Evolutionary conservation across 23 red algal genomes (phyloP).

Genomic region (Gracilaria vermiculophylla): DNA sequence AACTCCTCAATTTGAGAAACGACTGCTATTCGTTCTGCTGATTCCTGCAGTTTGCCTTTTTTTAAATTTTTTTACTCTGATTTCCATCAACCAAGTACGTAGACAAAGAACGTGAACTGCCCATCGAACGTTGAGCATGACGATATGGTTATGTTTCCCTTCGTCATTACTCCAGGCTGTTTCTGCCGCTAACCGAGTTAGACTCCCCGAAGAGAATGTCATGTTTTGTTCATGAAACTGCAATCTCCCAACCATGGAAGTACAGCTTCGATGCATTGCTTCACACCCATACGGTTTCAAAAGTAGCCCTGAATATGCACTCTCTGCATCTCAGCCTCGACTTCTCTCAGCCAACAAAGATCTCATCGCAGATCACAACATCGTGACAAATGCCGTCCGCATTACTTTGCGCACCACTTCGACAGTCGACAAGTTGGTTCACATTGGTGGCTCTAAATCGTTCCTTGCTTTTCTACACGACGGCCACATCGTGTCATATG

Average conservation of each 20-base stretch:
- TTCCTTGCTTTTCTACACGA: slow-evolving; percentile 58
- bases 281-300: slow-evolving; percentile 21
- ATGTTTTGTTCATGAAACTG: not conserved
- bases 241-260: not conserved
- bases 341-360: slow-evolving; percentile 34
- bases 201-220: too few relatives aligned
- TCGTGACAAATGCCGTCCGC: slow-evolving; percentile 43
- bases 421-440: slow-evolving; percentile 28
- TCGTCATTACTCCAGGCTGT: too few relatives aligned
- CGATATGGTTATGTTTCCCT: too few relatives aligned
- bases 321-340: slow-evolving; percentile 19
- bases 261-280: slow-evolving; percentile 17
- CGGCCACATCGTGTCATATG: slow-evolving; percentile 28
- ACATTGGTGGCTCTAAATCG: slow-evolving; percentile 22
- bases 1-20: too few relatives aligned
- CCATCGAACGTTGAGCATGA: too few relatives aligned
- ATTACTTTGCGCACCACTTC: slow-evolving; percentile 31
- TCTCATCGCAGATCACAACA: slow-evolving; percentile 50
- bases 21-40: too few relatives aligned
- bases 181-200: too few relatives aligned
- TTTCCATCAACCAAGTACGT: too few relatives aligned
- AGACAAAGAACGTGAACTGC: too few relatives aligned
- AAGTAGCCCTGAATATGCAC: slow-evolving; percentile 13
- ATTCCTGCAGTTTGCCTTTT: too few relatives aligned
- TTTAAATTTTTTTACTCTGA: too few relatives aligned